Evolutionary conservation across 257 asterid species (phyloP).

Genomic region (Scutellaria minor): DNA sequence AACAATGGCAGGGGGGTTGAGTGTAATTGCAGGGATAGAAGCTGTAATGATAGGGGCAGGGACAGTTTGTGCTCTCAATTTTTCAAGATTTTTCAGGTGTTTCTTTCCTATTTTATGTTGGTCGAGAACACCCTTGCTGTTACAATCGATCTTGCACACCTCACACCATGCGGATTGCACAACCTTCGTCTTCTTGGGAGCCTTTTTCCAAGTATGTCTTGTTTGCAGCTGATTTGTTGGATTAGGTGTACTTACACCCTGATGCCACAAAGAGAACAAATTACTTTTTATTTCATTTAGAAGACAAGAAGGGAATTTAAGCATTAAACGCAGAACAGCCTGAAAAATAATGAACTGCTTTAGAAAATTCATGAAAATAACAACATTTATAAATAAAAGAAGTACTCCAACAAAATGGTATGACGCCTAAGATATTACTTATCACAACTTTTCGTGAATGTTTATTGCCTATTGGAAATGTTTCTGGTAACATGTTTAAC

Average conservation of each 20-base stretch:
- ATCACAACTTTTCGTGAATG: background rate
- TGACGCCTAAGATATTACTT: background rate
- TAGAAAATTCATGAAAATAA: conserved; percentile 13
- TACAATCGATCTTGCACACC: conserved; percentile 65
- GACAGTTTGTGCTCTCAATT: conserved; percentile 34
- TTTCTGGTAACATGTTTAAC: background rate
- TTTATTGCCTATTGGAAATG: background rate
- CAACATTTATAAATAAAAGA: background rate
- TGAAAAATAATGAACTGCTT: background rate
- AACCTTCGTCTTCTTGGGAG: conserved; percentile 51
- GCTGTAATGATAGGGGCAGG: conserved; percentile 23
- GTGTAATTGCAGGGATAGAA: conserved; percentile 26
- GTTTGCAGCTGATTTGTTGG: conserved; percentile 36
- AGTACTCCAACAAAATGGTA: background rate
- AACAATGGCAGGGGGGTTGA: background rate
- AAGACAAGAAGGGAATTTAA: conserved; percentile 19
- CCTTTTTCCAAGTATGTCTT: conserved; percentile 34
- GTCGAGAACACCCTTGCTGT: conserved; percentile 61
- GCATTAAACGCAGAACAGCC: conserved; percentile 2
- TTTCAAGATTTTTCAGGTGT: conserved; percentile 66
- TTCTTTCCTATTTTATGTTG: conserved; percentile 66
- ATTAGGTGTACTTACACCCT: conserved; percentile 40
- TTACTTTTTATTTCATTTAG: background rate
- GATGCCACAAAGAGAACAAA: conserved; percentile 24
- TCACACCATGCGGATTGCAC: conserved; percentile 74